A percentile compares a stretch with the other conserved stretches of the same genome.
Evolutionary conservation across 140 eudicot species (phyloP).

Genomic region (Erigeron philadelphicus): DNA sequence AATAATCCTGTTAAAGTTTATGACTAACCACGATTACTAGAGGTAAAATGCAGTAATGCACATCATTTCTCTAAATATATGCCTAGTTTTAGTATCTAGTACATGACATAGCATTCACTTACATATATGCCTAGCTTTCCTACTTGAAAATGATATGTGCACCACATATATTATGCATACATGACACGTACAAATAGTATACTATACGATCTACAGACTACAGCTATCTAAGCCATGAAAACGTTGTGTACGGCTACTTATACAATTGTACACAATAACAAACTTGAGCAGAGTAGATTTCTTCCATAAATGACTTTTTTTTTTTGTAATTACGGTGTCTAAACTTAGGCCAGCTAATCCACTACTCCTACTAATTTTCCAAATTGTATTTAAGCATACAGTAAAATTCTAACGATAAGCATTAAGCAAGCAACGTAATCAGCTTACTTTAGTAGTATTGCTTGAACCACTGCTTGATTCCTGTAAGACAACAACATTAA

Average conservation of each 20-base stretch:
- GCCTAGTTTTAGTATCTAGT: no score
- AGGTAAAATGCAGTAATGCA: no score
- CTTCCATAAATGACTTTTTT: no score
- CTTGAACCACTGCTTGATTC: conserved; percentile 39
- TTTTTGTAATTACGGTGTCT: no score
- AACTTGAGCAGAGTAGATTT: no score
- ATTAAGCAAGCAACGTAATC: conserved; percentile 5
- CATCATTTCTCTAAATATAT: no score
- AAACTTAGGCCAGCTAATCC: not conserved
- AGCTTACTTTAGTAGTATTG: conserved; percentile 42
- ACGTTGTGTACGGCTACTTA: not conserved
- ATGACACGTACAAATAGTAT: no score
- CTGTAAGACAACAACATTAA: conserved; percentile 61
- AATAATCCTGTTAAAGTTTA: conserved; percentile 4
- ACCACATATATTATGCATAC: not conserved
- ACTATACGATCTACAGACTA: not conserved
- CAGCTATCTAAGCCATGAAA: not conserved
- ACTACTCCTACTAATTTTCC: not conserved
- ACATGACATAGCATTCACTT: not conserved
- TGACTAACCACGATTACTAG: no score
- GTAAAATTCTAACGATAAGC: not conserved
- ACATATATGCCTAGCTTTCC: not conserved
- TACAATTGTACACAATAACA: no score
- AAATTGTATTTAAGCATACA: not conserved
- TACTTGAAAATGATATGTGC: not conserved